Conservation (phyloP, 306 rosid species). For the Inga leiocalycina region DNA sequence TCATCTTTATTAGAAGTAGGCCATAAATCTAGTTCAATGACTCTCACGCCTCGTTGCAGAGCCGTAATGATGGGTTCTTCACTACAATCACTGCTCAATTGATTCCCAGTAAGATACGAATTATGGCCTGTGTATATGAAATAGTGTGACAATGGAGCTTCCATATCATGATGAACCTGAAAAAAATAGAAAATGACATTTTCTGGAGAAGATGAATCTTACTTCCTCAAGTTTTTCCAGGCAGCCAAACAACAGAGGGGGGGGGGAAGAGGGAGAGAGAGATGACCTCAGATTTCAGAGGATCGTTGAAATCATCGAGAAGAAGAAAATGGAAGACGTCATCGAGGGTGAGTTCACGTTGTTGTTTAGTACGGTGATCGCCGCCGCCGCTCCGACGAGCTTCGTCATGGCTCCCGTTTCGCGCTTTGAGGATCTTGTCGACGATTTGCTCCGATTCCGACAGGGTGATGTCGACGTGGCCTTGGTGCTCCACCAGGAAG, state of each 20-base stretch:
- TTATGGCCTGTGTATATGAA: slow-evolving; percentile 96
- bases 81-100: slow-evolving; percentile 86
- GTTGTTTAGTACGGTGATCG: slow-evolving; percentile 3
- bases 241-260: neutral
- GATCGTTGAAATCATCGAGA: slow-evolving; percentile 58
- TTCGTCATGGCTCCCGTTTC: slow-evolving; percentile 23
- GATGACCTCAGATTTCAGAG: slow-evolving; percentile 60
- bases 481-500: slow-evolving; percentile 69
- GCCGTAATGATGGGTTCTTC: slow-evolving; percentile 82
- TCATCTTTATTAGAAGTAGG: slow-evolving; percentile 76
- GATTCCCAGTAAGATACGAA: slow-evolving; percentile 93
- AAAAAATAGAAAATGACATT: neutral
- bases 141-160: slow-evolving; percentile 87
- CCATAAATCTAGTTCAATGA: slow-evolving; percentile 90
- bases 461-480: slow-evolving; percentile 45
- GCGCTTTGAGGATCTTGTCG: slow-evolving; percentile 39
- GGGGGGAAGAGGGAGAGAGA: slow-evolving; percentile 10
- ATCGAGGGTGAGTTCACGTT: slow-evolving; percentile 43
- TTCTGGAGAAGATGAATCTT: neutral
- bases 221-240: too few relatives aligned
- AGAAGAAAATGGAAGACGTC: slow-evolving; percentile 63
- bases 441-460: slow-evolving; percentile 48
- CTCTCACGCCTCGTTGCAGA: slow-evolving; percentile 72
- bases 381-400: neutral
- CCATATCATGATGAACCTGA: slow-evolving; percentile 95